phyloP scores from a whole-genome alignment of 345 rosid species.

The Turnera subulata region DNA sequence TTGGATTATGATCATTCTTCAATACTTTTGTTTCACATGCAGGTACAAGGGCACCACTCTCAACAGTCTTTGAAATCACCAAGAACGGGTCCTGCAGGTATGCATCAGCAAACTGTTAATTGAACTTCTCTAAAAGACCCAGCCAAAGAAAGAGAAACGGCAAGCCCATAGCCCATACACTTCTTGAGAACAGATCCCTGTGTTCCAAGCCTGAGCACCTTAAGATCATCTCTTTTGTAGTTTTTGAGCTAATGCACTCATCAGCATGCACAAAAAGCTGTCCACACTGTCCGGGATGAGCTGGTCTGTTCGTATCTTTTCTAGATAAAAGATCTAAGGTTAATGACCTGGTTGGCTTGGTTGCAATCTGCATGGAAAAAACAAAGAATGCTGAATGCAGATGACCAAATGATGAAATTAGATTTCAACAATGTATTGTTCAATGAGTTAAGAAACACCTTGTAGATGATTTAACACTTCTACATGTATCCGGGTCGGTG shows the following conservation, averaged over 20 bases:
- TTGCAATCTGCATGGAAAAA: constrained; percentile 44
- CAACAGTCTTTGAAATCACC: constrained; percentile 74
- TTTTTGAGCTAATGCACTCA: constrained; percentile 75
- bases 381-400: background rate
- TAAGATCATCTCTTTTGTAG: constrained; percentile 59
- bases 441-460: too few relatives aligned
- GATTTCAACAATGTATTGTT: background rate
- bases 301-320: constrained; percentile 42
- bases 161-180: constrained; percentile 45
- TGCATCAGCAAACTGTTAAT: constrained; percentile 13
- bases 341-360: constrained; percentile 41
- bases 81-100: constrained; percentile 74
- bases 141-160: constrained; percentile 13
- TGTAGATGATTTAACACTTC: too few relatives aligned
- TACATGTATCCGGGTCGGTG: too few relatives aligned
- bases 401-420: background rate
- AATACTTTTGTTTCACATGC: constrained; percentile 85
- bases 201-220: constrained; percentile 79
- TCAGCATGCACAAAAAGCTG: constrained; percentile 78
- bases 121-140: constrained; percentile 6
- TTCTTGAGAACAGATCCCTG: constrained; percentile 73
- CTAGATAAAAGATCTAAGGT: constrained; percentile 51
- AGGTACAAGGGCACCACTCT: constrained; percentile 56
- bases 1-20: constrained; percentile 63
- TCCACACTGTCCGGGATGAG: constrained; percentile 38